Evolutionary conservation across 345 rosid species (phyloP), one percentile per base, ranked within the genome.

Genomic region (Linum usitatissimum): DNA sequence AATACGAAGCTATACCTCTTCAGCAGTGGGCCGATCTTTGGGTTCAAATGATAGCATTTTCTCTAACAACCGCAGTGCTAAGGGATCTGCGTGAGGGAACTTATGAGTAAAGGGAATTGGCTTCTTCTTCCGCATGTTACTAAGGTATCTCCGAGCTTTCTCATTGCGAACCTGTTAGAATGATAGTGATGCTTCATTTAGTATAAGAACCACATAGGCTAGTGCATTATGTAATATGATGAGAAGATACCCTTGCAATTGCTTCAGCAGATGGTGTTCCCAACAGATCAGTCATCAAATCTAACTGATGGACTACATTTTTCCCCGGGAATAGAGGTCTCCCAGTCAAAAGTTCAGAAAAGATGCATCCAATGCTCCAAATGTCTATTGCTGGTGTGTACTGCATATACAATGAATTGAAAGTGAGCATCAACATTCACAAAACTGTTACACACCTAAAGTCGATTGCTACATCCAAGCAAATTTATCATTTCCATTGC

Each of bases 201-300:
- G 30, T 19, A 55, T 9, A 55, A 19, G 30, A 5, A 55, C 30
- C 59, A 12, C 21, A 10, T 18, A 55, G 18, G 3, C 28, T 6
- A 55, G 18, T 19, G 59, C 30, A 55, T 3, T n/a, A 20, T 55
- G 28, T 19, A 55, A 3, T 12, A 18, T 55, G 28, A 18, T 18
- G 59, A 55, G 30, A 55, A 9, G 5, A 19, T 55, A 55, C 59
- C 59, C 59, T 20, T 14, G 59, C 23, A 18, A 55, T 55, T 55
- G 59, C 30, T 18, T 55, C 59, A 20, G 30, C 10, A 18, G 59
- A 55, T 18, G 59, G 59, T 55, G 59, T 55, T 9, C 59, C 59
- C 30, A 55, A 28, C n/a, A 55, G 59, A 55, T 55, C 59, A 18
- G 59, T 55, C 59, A 55, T 55, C 59, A 55, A 13, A 55, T 55